Conservation (phyloP, 1,139 yeast species). For the Kodamaea anthophila region DNA sequence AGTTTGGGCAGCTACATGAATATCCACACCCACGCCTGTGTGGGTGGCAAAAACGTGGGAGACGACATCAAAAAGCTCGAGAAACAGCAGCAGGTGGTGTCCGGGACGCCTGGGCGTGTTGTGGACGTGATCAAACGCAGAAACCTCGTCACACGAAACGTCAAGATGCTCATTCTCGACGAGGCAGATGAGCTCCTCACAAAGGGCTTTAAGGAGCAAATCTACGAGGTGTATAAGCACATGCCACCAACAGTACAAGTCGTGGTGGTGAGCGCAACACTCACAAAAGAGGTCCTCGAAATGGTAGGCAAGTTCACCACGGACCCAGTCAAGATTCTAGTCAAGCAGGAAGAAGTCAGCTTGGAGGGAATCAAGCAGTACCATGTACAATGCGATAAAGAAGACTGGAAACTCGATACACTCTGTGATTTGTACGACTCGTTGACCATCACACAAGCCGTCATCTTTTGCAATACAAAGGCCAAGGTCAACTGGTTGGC, state of each 20-base stretch:
- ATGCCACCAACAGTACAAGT: constrained; percentile 83
- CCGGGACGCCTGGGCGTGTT: constrained; percentile 97
- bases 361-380: constrained; percentile 88
- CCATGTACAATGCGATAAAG: constrained; percentile 79
- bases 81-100: constrained; percentile 83
- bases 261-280: constrained; percentile 90
- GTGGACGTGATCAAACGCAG: constrained; percentile 82
- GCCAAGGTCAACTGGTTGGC: constrained; percentile 89
- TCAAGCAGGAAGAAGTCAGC: constrained; percentile 83
- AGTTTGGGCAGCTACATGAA: constrained; percentile 85
- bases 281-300: constrained; percentile 78
- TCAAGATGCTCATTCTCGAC: constrained; percentile 81
- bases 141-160: constrained; percentile 55
- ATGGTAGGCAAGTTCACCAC: constrained; percentile 84
- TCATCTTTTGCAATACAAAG: constrained; percentile 90
- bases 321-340: constrained; percentile 86
- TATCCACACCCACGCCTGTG: constrained; percentile 80
- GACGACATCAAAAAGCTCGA: constrained; percentile 69
- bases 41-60: constrained; percentile 85
- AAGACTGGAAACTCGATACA: constrained; percentile 94
- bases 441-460: constrained; percentile 92
- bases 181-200: constrained; percentile 92
- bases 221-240: constrained; percentile 77
- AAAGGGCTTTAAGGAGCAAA: constrained; percentile 89
- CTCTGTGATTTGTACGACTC: constrained; percentile 90